phyloP scores from a whole-genome alignment of 768 basidiomycete species.

The Clathrus columnatus region DNA sequence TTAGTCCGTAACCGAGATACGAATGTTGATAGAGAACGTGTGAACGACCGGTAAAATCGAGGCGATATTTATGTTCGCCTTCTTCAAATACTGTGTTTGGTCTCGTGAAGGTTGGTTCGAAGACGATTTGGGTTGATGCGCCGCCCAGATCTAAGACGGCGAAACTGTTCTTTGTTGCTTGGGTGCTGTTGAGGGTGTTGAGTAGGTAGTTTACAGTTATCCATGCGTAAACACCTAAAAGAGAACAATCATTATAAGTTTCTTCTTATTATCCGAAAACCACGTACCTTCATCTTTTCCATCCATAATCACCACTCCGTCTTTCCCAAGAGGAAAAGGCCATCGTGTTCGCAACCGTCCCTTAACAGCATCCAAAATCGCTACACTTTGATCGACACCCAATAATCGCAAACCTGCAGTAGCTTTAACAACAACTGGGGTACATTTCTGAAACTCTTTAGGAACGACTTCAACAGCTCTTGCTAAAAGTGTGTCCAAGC shows the following conservation, averaged over 20 bases:
- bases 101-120: conserved; percentile 64
- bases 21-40: conserved; percentile 93
- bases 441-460: conserved; percentile 50
- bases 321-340: conserved; percentile 56
- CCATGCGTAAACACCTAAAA: conserved; percentile 80
- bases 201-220: conserved; percentile 94
- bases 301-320: conserved; percentile 85
- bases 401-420: conserved; percentile 81
- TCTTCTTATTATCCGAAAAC: background rate
- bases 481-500: conserved; percentile 70
- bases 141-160: conserved; percentile 96
- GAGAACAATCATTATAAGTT: background rate
- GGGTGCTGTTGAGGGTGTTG: conserved; percentile 50
- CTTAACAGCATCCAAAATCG: conserved; percentile 70
- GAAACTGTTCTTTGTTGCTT: conserved; percentile 45
- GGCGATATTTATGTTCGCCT: conserved; percentile 88
- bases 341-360: conserved; percentile 46
- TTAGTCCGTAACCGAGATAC: conserved; percentile 93
- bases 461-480: conserved; percentile 79
- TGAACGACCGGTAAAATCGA: conserved; percentile 61
- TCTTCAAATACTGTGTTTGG: conserved; percentile 40
- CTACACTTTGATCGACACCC: conserved; percentile 48
- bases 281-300: conserved; percentile 77
- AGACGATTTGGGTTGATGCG: conserved; percentile 96
- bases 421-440: conserved; percentile 87